phyloP scores from a whole-genome alignment of 495 filamentous ascomycete species.

The Pyronema omphalodes region DNA sequence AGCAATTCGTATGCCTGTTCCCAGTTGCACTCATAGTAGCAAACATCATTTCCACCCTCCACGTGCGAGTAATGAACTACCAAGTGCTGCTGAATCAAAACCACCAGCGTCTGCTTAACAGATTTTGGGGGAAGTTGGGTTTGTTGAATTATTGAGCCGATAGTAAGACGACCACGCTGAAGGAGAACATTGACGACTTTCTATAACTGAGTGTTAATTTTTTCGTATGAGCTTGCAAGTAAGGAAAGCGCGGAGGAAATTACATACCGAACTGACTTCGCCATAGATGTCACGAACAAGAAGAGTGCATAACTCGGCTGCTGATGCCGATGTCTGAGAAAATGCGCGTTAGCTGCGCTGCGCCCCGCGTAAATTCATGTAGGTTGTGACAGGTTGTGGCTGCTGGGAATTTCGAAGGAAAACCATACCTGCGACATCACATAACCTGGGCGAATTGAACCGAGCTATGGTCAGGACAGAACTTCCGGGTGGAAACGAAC shows the following conservation, averaged over 20 bases:
- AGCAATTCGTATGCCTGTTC: constrained; percentile 58
- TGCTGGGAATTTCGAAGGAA: background rate
- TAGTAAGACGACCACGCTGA: constrained; percentile 53
- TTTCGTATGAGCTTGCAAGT: constrained; percentile 11
- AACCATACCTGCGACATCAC: constrained; percentile 21
- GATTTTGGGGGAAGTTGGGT: constrained; percentile 49
- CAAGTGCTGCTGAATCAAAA: constrained; percentile 77
- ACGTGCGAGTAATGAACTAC: constrained; percentile 52
- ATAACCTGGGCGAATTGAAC: constrained; percentile 4
- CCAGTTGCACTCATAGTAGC: constrained; percentile 47
- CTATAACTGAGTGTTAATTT: constrained; percentile 23
- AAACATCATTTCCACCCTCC: constrained; percentile 34
- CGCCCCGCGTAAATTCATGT: background rate
- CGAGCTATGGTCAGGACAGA: too few species aligned
- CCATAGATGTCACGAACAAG: constrained; percentile 79
- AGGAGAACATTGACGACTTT: constrained; percentile 57
- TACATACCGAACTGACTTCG: constrained; percentile 70
- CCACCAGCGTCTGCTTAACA: constrained; percentile 56
- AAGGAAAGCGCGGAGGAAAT: background rate
- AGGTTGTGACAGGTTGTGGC: background rate
- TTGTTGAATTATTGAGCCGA: constrained; percentile 45
- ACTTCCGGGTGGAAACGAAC: too few species aligned
- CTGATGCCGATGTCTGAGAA: constrained; percentile 24
- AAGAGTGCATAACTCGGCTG: constrained; percentile 67
- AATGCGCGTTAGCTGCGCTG: background rate